phyloP scores from a whole-genome alignment of 345 rosid species.

The Diplotaxis tenuifolia region DNA sequence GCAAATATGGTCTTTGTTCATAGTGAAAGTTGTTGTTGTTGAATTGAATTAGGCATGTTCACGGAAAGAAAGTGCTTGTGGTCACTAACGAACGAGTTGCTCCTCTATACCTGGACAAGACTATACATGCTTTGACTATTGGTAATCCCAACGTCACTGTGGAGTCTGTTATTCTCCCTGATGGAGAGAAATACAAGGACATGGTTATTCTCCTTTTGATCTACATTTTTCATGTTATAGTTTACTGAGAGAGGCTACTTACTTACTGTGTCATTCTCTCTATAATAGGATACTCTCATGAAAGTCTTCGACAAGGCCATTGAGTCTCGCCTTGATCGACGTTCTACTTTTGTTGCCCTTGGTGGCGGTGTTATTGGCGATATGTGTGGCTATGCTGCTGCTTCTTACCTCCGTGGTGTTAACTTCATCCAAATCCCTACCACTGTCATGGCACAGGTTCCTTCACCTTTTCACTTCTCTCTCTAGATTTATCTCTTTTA shows the following conservation, averaged over 20 bases:
- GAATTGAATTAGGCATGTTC: constrained; percentile 62
- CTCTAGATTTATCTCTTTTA: neutral
- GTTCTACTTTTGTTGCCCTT: constrained; percentile 88
- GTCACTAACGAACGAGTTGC: constrained; percentile 79
- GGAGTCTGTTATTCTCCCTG: constrained; percentile 80
- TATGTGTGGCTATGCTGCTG: constrained; percentile 98
- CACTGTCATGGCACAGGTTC: constrained; percentile 88
- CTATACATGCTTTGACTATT: constrained; percentile 65
- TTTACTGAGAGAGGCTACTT: neutral
- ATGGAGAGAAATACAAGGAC: constrained; percentile 88
- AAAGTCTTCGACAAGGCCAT: constrained; percentile 96
- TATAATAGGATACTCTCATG: constrained; percentile 86
- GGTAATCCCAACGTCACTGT: constrained; percentile 84
- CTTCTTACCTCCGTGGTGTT: constrained; percentile 94
- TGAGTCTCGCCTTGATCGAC: constrained; percentile 75
- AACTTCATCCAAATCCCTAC: constrained; percentile 98
- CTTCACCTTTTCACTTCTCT: neutral
- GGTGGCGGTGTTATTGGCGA: constrained; percentile 99
- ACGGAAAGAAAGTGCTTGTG: constrained; percentile 92
- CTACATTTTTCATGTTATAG: neutral
- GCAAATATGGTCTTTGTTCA: neutral
- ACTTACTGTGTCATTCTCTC: constrained; percentile 16
- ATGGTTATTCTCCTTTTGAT: constrained; percentile 49
- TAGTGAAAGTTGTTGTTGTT: neutral
- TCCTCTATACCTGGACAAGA: constrained; percentile 76